Evolutionary conservation across 306 rosid species (phyloP).

Genomic region (Gastrolobium bilobum): DNA sequence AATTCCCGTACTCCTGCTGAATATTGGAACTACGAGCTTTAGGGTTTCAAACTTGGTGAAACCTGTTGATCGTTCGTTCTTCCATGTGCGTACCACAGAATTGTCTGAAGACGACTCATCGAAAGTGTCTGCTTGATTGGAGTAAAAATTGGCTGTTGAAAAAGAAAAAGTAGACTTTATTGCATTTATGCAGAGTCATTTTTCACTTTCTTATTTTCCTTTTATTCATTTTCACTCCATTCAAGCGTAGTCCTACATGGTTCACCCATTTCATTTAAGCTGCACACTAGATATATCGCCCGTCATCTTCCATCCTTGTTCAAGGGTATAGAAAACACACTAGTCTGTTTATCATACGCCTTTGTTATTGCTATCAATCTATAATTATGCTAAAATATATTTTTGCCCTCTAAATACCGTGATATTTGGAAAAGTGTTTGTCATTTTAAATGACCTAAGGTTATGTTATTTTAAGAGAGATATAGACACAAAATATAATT

Average conservation of each 20-base stretch:
- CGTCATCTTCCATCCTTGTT: not conserved
- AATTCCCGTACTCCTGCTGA: slow-evolving; percentile 16
- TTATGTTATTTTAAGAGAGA: too few relatives aligned
- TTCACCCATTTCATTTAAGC: too few relatives aligned
- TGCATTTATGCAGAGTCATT: slow-evolving; percentile 9
- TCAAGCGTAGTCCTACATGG: not conserved
- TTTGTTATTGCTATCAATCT: not conserved
- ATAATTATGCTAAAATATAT: not conserved
- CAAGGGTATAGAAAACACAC: not conserved
- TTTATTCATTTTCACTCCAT: not conserved
- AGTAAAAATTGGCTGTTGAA: not conserved
- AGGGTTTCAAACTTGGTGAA: slow-evolving; percentile 1
- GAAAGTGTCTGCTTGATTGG: not conserved
- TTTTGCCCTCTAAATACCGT: not conserved
- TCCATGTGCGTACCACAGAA: not conserved
- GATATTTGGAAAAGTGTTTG: too few relatives aligned
- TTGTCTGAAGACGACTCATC: not conserved
- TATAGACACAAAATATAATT: too few relatives aligned
- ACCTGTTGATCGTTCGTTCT: slow-evolving; percentile 4
- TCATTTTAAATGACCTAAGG: too few relatives aligned
- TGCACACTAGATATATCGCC: too few relatives aligned
- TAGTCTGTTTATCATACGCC: not conserved
- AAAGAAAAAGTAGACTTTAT: not conserved
- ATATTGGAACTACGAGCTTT: not conserved
- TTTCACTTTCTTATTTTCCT: slow-evolving; percentile 1